phyloP scores from a whole-genome alignment of 495 filamentous ascomycete species.

The Penicillium dipodomyicola region DNA sequence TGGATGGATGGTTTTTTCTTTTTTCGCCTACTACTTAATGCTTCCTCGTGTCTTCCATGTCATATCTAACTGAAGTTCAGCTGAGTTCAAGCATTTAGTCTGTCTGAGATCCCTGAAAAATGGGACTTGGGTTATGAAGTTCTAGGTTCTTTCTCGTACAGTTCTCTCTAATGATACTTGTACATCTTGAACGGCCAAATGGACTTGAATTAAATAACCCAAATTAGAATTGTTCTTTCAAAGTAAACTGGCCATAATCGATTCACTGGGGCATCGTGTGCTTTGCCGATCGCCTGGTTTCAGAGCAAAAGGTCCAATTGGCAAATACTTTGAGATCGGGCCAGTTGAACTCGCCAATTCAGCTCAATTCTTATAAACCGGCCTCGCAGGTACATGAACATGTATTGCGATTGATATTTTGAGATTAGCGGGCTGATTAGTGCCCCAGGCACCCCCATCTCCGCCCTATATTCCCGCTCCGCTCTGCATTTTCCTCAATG shows the following conservation, averaged over 20 bases:
- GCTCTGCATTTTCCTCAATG: slow-evolving; percentile 12
- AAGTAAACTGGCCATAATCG: neutral
- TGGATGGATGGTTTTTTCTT: neutral
- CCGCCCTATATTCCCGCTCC: slow-evolving; percentile 18
- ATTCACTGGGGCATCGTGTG: slow-evolving; percentile 1
- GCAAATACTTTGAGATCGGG: neutral
- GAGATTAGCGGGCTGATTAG: neutral
- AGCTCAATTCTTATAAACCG: neutral
- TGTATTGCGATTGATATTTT: neutral
- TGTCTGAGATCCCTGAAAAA: neutral
- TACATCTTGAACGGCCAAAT: neutral
- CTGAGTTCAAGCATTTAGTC: neutral
- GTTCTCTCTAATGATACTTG: slow-evolving; percentile 8
- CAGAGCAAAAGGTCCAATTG: neutral
- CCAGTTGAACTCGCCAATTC: neutral
- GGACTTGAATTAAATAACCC: neutral
- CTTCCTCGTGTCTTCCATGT: neutral
- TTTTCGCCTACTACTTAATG: neutral
- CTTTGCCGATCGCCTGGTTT: neutral
- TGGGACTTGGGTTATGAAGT: neutral
- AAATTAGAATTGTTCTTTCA: neutral
- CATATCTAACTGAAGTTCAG: neutral
- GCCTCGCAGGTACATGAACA: neutral
- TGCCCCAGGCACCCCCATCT: slow-evolving; percentile 13
- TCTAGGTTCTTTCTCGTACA: neutral